phyloP scores from a whole-genome alignment of 108 stramenopile species.

The Skeletonema marinoi region DNA sequence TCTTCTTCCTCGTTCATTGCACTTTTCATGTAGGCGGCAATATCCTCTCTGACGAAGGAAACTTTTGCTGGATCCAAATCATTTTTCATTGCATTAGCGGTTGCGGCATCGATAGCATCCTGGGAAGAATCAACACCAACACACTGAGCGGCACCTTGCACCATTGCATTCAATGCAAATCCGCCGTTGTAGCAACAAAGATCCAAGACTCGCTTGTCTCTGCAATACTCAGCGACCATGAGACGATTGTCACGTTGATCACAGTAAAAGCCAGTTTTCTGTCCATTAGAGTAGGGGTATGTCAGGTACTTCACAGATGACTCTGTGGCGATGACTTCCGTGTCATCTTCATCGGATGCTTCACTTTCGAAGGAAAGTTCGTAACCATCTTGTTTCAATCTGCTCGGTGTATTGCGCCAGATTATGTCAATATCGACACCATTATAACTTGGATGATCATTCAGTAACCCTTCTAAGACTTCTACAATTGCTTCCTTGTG shows the following conservation, averaged over 20 bases:
- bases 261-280: constrained; percentile 98
- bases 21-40: constrained; percentile 80
- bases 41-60: constrained; percentile 74
- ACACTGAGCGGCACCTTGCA: constrained; percentile 53
- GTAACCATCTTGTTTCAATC: constrained; percentile 81
- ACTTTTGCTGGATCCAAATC: constrained; percentile 50
- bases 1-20: constrained; percentile 32
- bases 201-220: constrained; percentile 80
- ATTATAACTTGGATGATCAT: constrained; percentile 36
- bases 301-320: constrained; percentile 81
- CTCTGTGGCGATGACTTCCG: constrained; percentile 63
- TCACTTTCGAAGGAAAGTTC: constrained; percentile 31
- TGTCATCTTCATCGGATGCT: constrained; percentile 30
- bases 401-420: constrained; percentile 72
- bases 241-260: constrained; percentile 94
- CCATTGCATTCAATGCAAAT: constrained; percentile 82
- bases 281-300: constrained; percentile 71
- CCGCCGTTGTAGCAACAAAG: constrained; percentile 91
- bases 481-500: constrained; percentile 64
- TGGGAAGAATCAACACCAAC: constrained; percentile 87
- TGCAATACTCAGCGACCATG: constrained; percentile 55
- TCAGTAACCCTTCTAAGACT: constrained; percentile 45
- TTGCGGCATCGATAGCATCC: constrained; percentile 79
- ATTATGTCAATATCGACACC: constrained; percentile 55
- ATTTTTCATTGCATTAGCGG: constrained; percentile 80